These are phyloP conservation scores for Aspergillus fumigatus DNA, from an alignment of 2,329 filamentous ascomycete species.

Conservation along the genomic window DNA sequence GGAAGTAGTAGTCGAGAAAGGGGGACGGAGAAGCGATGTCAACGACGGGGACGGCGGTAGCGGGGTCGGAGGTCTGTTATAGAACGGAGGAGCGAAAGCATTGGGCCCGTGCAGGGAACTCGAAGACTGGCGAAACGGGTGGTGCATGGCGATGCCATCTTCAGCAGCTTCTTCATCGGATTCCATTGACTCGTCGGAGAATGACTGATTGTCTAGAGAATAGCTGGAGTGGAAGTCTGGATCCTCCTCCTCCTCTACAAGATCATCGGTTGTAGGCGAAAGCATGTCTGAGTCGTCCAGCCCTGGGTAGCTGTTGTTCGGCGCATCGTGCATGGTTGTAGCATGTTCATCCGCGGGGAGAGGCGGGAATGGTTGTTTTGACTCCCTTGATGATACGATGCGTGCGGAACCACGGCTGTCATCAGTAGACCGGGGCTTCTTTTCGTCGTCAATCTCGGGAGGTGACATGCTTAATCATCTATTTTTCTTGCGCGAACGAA, in stretches of 20 bases:
- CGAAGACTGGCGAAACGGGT: slow-evolving; percentile 38
- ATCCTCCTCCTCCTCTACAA: slow-evolving; percentile 36
- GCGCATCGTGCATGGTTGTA: slow-evolving; percentile 8
- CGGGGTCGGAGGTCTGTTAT: slow-evolving; percentile 92
- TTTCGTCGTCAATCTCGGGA: slow-evolving; percentile 3
- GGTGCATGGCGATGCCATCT: slow-evolving; percentile 29
- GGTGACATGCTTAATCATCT: slow-evolving; percentile 9
- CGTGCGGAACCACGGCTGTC: slow-evolving; percentile 3
- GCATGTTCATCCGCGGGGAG: slow-evolving; percentile 24
- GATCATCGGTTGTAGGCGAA: slow-evolving; percentile 25
- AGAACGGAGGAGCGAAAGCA: slow-evolving; percentile 78
- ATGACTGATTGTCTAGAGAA: slow-evolving; percentile 35
- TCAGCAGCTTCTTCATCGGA: slow-evolving; percentile 28
- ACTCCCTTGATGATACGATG: slow-evolving; percentile 16
- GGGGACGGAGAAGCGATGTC: slow-evolving; percentile 78
- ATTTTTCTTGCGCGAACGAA: background rate
- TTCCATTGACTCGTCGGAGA: slow-evolving; percentile 32
- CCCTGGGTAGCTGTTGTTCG: slow-evolving; percentile 14
- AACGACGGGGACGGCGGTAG: slow-evolving; percentile 88
- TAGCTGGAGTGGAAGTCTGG: slow-evolving; percentile 45
- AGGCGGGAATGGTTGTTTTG: slow-evolving; percentile 33
- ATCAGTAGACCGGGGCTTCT: slow-evolving; percentile 1
- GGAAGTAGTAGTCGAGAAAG: slow-evolving; percentile 64
- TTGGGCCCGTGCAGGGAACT: slow-evolving; percentile 40
- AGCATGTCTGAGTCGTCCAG: slow-evolving; percentile 26